Evolutionary conservation across 2,329 filamentous ascomycete genomes (phyloP).

Genomic region (Hypoxylon rubiginosum): DNA sequence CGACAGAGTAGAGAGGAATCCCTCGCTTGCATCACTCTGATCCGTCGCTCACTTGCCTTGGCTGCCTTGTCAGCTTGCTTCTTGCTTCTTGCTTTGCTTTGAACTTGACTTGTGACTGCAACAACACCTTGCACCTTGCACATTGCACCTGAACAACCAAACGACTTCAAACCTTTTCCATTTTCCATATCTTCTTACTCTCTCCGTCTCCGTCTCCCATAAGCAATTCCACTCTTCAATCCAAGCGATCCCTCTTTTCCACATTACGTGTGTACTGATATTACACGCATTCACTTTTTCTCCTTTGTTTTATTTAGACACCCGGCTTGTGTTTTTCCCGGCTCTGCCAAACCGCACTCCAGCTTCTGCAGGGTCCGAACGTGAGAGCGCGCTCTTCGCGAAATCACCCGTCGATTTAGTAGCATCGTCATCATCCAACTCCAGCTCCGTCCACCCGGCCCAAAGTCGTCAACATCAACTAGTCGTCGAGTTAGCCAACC

Average conservation of each 20-base stretch:
- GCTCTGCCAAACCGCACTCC: constrained; percentile 20
- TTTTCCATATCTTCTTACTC: constrained; percentile 27
- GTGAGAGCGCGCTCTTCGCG: constrained; percentile 44
- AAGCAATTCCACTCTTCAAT: constrained; percentile 28
- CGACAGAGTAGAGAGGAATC: constrained; percentile 5
- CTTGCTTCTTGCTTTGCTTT: background rate
- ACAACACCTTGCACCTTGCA: background rate
- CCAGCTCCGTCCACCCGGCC: constrained; percentile 17
- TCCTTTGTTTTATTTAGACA: constrained; percentile 44
- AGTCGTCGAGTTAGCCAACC: constrained; percentile 42
- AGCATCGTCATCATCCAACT: constrained; percentile 31
- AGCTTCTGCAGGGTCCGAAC: constrained; percentile 40
- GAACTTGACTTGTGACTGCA: constrained; percentile 32
- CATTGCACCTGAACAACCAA: constrained; percentile 11
- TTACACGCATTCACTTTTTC: constrained; percentile 26
- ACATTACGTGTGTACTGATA: constrained; percentile 28
- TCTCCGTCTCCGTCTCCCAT: constrained; percentile 30
- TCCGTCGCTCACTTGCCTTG: constrained; percentile 7
- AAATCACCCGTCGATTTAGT: constrained; percentile 35
- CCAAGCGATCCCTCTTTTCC: constrained; percentile 13
- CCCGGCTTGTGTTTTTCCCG: constrained; percentile 38
- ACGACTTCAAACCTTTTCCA: constrained; percentile 30
- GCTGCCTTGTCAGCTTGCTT: too few species aligned
- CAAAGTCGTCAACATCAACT: constrained; percentile 30
- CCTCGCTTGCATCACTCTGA: constrained; percentile 43